Evolutionary conservation across 2,329 filamentous ascomycete genomes (phyloP).

Genomic region (Cyphellophora europaea): DNA sequence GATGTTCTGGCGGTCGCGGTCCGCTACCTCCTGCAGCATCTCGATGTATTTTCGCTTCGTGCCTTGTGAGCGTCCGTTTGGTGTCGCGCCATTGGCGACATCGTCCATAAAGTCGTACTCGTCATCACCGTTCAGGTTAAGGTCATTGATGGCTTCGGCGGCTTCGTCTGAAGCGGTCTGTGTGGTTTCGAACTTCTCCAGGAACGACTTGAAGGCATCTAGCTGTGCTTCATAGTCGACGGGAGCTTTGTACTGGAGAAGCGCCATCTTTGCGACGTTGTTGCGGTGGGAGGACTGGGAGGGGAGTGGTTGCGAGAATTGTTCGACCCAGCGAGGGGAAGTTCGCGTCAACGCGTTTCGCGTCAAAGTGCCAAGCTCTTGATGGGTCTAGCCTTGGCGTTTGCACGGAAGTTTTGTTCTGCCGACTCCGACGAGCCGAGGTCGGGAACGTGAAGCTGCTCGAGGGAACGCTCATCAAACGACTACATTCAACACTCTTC

Average conservation of each 20-base stretch:
- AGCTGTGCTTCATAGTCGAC: conserved; percentile 87
- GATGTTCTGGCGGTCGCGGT: conserved; percentile 68
- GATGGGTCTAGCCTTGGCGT: too few species aligned
- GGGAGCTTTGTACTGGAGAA: conserved; percentile 66
- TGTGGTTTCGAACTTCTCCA: conserved; percentile 75
- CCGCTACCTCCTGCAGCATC: conserved; percentile 75
- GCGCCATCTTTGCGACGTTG: conserved; percentile 57
- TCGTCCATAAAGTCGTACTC: conserved; percentile 93
- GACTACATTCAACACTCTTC: too few species aligned
- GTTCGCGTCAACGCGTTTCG: too few species aligned
- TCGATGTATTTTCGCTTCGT: conserved; percentile 76
- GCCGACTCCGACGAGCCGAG: too few species aligned
- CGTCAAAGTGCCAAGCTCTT: too few species aligned
- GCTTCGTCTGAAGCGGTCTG: conserved; percentile 56
- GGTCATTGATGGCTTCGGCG: conserved; percentile 70
- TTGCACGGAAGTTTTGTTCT: too few species aligned
- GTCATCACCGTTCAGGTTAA: conserved; percentile 83
- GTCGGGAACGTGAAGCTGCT: too few species aligned
- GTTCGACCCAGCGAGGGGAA: too few species aligned
- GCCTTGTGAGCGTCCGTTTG: conserved; percentile 35
- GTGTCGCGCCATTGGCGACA: conserved; percentile 48
- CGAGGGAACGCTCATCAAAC: too few species aligned
- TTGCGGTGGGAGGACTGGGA: neutral
- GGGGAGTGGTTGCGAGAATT: too few species aligned
- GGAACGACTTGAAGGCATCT: conserved; percentile 71